Evolutionary conservation across 2,329 filamentous ascomycete genomes (phyloP).

Genomic region (Amesomyces nigricolor): DNA sequence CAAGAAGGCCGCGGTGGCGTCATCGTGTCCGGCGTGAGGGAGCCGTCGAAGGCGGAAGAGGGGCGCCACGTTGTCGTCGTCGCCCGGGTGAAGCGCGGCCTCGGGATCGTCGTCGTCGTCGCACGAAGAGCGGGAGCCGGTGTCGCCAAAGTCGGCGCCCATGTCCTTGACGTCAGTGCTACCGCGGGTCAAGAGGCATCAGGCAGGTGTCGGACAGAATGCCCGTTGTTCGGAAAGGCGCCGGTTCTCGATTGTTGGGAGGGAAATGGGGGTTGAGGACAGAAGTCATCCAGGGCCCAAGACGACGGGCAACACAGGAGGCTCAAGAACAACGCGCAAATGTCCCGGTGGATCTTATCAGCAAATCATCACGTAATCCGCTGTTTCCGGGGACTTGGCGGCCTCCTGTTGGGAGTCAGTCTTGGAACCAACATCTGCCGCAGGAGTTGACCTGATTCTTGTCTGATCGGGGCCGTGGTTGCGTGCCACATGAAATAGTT

Average conservation of each 20-base stretch:
- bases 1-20: slow-evolving; percentile 5
- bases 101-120: slow-evolving; percentile 22
- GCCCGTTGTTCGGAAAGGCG: too few relatives aligned
- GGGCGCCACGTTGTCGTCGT: slow-evolving; percentile 19
- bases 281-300: too few relatives aligned
- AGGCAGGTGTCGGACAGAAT: neutral
- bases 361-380: slow-evolving; percentile 21
- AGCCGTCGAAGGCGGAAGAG: slow-evolving; percentile 18
- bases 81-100: slow-evolving; percentile 18
- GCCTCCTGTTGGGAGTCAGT: slow-evolving; percentile 5
- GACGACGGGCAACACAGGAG: too few relatives aligned
- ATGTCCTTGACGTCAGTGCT: slow-evolving; percentile 12
- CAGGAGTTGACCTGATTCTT: neutral
- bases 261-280: neutral
- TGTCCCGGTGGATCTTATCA: slow-evolving; percentile 9
- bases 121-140: slow-evolving; percentile 13
- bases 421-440: neutral
- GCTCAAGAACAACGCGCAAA: too few relatives aligned
- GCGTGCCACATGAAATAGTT: neutral
- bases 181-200: slow-evolving; percentile 9
- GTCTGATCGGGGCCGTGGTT: neutral
- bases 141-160: slow-evolving; percentile 11
- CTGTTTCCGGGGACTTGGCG: slow-evolving; percentile 17
- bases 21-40: slow-evolving; percentile 6
- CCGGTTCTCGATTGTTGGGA: too few relatives aligned